These are phyloP conservation scores for Pneumocystis jirovecii DNA, from an alignment of 1,139 yeast genomes.

Conservation along the genomic window DNA sequence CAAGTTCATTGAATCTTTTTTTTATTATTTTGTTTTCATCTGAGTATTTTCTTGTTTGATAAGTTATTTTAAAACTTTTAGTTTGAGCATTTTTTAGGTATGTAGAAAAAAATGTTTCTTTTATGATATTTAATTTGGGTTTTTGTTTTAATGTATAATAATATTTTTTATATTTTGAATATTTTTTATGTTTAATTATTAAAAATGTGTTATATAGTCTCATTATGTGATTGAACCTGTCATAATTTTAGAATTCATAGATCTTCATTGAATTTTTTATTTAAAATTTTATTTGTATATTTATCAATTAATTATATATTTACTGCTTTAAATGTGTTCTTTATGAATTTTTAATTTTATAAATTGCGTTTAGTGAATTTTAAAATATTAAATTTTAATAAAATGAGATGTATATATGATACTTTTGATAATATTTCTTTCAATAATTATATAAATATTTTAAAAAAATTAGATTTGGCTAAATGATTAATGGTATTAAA, in stretches of 20 bases:
- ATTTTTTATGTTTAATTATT: background rate
- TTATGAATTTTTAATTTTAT: background rate
- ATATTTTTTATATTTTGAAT: background rate
- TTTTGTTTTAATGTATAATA: background rate
- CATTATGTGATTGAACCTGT: background rate
- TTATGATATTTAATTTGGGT: background rate
- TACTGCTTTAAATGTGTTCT: background rate
- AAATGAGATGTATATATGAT: background rate
- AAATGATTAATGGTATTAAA: background rate
- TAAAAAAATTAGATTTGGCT: background rate
- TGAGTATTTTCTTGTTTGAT: background rate
- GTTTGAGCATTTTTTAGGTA: background rate
- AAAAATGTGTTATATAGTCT: background rate
- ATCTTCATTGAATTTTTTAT: background rate
- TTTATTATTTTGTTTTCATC: constrained; percentile 4
- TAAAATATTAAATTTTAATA: background rate
- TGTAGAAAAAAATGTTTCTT: background rate
- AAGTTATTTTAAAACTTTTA: background rate
- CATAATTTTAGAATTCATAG: background rate
- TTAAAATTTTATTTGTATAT: background rate
- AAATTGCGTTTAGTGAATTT: background rate
- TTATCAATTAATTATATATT: background rate
- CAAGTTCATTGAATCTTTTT: constrained; percentile 28
- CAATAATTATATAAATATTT: background rate
- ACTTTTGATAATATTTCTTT: background rate